These are phyloP conservation scores for Hymenoscyphus fructigenus DNA, from an alignment of 2,329 filamentous ascomycete genomes.

Conservation along the genomic window DNA sequence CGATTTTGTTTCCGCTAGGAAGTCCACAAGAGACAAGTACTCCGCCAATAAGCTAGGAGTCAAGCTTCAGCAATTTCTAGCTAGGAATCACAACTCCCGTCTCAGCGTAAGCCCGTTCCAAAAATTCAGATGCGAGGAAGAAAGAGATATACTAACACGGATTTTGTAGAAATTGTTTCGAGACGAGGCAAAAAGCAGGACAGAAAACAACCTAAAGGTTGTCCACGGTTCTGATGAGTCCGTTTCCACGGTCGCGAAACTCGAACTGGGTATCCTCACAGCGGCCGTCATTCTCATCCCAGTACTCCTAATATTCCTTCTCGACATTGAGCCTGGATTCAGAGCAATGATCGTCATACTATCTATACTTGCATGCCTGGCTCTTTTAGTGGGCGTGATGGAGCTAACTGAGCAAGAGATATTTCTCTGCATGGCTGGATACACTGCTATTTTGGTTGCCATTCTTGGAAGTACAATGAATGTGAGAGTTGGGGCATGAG, in stretches of 20 bases:
- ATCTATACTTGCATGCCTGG: constrained; percentile 9
- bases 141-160: background rate
- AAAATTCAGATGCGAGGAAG: background rate
- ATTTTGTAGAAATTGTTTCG: background rate
- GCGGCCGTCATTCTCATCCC: constrained; percentile 14
- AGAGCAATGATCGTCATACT: constrained; percentile 15
- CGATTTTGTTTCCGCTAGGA: constrained; percentile 13
- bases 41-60: constrained; percentile 11
- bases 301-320: constrained; percentile 19
- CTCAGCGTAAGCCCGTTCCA: constrained; percentile 8
- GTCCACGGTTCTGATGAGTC: background rate
- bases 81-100: background rate
- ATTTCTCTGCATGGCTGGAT: constrained; percentile 18
- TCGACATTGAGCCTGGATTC: background rate
- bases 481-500: background rate
- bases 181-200: background rate
- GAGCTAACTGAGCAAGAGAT: constrained; percentile 16
- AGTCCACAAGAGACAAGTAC: background rate
- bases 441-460: background rate
- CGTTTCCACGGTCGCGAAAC: background rate
- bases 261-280: background rate
- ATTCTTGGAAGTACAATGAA: background rate
- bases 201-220: background rate
- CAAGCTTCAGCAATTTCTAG: background rate
- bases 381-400: constrained; percentile 9